Evolutionary conservation across 2,329 filamentous ascomycete genomes (phyloP), one percentile per base, ranked within the genome.

Genomic region (Aphanoascus verrucosus): DNA sequence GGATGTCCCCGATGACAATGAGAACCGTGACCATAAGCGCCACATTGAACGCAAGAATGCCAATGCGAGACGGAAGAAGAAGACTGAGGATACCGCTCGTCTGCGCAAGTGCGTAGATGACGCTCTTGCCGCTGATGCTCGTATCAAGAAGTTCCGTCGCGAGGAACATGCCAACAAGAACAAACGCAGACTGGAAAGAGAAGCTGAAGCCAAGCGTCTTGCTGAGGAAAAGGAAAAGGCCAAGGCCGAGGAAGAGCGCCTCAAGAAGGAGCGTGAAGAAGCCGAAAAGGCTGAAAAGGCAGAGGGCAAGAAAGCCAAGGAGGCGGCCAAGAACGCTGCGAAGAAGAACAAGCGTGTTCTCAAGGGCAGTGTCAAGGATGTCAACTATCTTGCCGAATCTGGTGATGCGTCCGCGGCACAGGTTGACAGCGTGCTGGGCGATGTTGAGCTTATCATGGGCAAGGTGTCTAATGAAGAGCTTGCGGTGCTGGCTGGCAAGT

Each of bases 311-410:
- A 98, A 98, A 81, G 85, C 86, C 57, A 98, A 97, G 78, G 93
- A 98, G 74, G 91, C 91, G 1, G 93, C 93, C 55, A 98, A 98
- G 83, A 96, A 89, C 67, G 93, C 93, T 12, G 86, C 93, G 65
- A 98, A 98, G 86, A 98, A 98, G 86, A 98, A 98, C 82, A 96
- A 96, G 82, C 88, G 93, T 77, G 86, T 97, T 46, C 83, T 98
- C 63, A 89, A 94, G 72, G 84, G 82, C 58, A 89, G 87, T 60
- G 86, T 91, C 73, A 98, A 98, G 80, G 93, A 98, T 62, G 90
- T 87, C 65, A 96, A 96, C 79, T 98, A 98, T 82, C 96, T 98
- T 70, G 78, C 77, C 54, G 75, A 75, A 17, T 74, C 79, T 43
- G 85, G 83, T 52, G 85, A 90, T 56, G 75, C 84, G 23, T 79